Conservation (phyloP, 371 early-diverging fungal genomes). For the Rhizopus microsporus region DNA sequence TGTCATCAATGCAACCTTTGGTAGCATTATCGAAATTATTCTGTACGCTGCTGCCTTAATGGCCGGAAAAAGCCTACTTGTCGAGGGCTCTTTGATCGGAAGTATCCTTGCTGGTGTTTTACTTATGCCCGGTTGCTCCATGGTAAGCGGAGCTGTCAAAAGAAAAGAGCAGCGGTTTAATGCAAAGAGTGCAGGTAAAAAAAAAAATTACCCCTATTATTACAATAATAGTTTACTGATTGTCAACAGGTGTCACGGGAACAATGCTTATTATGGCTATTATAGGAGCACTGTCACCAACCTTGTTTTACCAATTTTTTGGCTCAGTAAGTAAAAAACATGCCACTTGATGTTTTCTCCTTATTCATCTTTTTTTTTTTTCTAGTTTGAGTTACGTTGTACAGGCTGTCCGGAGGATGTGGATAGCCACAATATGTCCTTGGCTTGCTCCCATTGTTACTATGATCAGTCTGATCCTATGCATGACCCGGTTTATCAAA, state of each 20-base stretch:
- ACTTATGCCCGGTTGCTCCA: slow-evolving; percentile 90
- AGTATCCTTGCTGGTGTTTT: slow-evolving; percentile 88
- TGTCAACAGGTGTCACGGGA: slow-evolving; percentile 74
- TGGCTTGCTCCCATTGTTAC: slow-evolving; percentile 62
- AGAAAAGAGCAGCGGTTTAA: slow-evolving; percentile 93
- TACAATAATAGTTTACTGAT: neutral
- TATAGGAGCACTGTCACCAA: slow-evolving; percentile 92
- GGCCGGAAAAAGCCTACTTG: slow-evolving; percentile 84
- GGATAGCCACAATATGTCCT: slow-evolving; percentile 17
- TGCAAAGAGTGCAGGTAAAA: slow-evolving; percentile 83
- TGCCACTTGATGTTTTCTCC: too few species aligned
- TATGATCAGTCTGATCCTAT: slow-evolving; percentile 68
- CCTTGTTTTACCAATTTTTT: slow-evolving; percentile 91
- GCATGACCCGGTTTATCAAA: slow-evolving; percentile 80
- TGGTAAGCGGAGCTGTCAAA: slow-evolving; percentile 92
- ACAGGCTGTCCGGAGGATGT: slow-evolving; percentile 49
- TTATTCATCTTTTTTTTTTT: neutral
- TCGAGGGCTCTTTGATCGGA: slow-evolving; percentile 93
- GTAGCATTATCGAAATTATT: slow-evolving; percentile 94
- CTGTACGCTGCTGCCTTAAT: slow-evolving; percentile 88
- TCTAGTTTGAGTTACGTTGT: slow-evolving; percentile 62
- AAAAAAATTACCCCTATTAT: neutral
- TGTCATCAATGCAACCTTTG: slow-evolving; percentile 97
- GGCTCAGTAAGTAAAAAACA: slow-evolving; percentile 59
- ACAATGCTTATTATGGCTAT: slow-evolving; percentile 95